Percentiles rank a stretch among this genome's conserved stretches.
Evolutionary conservation across 1,284 basidiomycete species (phyloP).

Genomic region (Inonotus obliquus): DNA sequence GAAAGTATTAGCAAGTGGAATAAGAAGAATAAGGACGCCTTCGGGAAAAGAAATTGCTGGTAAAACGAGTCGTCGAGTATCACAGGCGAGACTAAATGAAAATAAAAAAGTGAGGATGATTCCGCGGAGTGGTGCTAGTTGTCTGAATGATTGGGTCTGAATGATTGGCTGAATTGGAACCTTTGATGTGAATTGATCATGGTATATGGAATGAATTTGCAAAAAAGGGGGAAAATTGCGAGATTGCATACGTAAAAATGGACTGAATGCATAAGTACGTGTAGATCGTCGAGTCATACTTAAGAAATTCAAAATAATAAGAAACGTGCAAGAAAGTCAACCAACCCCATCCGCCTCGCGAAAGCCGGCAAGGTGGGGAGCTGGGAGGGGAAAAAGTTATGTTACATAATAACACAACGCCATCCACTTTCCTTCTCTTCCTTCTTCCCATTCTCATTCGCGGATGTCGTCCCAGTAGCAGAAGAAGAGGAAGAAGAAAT

Average conservation of each 20-base stretch:
- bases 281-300: background rate
- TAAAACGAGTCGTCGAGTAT: too few species aligned
- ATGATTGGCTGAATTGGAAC: too few species aligned
- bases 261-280: background rate
- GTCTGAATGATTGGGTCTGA: too few species aligned
- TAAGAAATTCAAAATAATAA: too few species aligned
- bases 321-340: background rate
- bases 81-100: background rate
- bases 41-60: too few species aligned
- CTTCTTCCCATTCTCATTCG: background rate
- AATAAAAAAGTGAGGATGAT: background rate
- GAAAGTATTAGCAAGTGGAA: too few species aligned
- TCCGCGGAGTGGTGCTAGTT: background rate
- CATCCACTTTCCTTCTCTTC: slow-evolving; percentile 4
- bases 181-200: too few species aligned
- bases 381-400: background rate
- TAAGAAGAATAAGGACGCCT: too few species aligned
- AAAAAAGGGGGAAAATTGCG: too few species aligned
- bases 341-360: too few species aligned
- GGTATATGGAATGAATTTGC: too few species aligned
- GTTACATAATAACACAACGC: slow-evolving; percentile 16
- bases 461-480: background rate
- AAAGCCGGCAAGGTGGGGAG: too few species aligned
- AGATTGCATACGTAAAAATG: background rate
- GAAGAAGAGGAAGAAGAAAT: background rate